Evolutionary conservation across 192 early-diverging fungal species (phyloP).

Genomic region (Entomortierella chlamydospora): DNA sequence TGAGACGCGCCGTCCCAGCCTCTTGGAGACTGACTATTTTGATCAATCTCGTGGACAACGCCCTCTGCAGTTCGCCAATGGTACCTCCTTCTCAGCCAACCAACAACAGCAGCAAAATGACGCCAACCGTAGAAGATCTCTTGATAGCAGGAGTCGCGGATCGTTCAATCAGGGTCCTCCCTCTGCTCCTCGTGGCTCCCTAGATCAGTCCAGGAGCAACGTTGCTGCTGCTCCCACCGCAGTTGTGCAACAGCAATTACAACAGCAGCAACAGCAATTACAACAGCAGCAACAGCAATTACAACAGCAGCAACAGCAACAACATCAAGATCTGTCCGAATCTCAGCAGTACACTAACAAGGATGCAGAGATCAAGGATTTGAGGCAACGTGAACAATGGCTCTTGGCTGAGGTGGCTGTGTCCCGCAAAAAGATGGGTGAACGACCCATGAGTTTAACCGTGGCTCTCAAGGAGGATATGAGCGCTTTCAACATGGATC

Average conservation of each 20-base stretch:
- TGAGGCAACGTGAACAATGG: constrained; percentile 51
- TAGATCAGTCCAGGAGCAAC: constrained; percentile 18
- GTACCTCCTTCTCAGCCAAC: not conserved
- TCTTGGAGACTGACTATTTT: constrained; percentile 4
- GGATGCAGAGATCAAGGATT: constrained; percentile 41
- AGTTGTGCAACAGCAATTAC: not conserved
- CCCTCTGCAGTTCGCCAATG: constrained; percentile 12
- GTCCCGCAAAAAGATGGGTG: constrained; percentile 32
- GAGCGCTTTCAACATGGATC: constrained; percentile 57
- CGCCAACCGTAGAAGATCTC: constrained; percentile 11
- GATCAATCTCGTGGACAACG: constrained; percentile 5
- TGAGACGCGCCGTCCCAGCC: constrained; percentile 29
- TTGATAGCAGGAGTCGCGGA: constrained; percentile 23
- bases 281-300: constrained; percentile 4
- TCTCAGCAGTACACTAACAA: constrained; percentile 7
- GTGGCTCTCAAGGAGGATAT: constrained; percentile 39
- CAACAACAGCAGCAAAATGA: constrained; percentile 24
- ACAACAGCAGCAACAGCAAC: constrained; percentile 6
- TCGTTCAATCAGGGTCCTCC: constrained; percentile 9
- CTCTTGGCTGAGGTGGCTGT: constrained; percentile 45
- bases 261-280: constrained; percentile 3
- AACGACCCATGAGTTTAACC: constrained; percentile 14
- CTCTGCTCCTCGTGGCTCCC: constrained; percentile 10
- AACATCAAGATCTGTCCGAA: constrained; percentile 12
- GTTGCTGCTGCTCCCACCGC: not conserved